Evolutionary conservation across 2,329 filamentous ascomycete genomes (phyloP).

Genomic region (Aspergillus fumigatiaffinis): DNA sequence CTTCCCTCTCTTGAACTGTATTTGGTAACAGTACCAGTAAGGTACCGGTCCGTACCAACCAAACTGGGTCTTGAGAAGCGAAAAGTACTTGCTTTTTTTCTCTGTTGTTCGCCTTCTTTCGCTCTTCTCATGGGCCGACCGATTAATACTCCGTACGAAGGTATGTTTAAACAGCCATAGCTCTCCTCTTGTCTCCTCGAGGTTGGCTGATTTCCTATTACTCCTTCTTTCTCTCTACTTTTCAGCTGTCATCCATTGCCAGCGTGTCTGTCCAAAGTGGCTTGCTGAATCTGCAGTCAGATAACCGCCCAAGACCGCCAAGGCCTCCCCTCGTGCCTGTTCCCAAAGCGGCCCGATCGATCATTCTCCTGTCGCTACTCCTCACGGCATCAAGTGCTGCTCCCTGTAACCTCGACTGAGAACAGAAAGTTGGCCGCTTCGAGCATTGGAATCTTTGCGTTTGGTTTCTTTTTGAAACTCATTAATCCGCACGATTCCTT

Average conservation of each 20-base stretch:
- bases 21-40: background rate
- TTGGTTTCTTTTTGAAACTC: background rate
- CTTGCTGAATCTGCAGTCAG: background rate
- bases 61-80: background rate
- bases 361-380: background rate
- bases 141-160: background rate
- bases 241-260: background rate
- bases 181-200: background rate
- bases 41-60: background rate
- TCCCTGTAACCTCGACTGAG: background rate
- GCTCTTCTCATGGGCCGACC: background rate
- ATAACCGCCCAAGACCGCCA: background rate
- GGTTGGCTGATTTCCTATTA: background rate
- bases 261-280: background rate
- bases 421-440: background rate
- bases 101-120: background rate
- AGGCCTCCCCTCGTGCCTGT: background rate
- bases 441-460: background rate
- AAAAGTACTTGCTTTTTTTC: background rate
- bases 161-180: background rate
- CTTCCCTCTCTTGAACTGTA: background rate
- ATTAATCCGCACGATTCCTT: background rate
- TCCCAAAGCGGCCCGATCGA: background rate
- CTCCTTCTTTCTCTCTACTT: background rate
- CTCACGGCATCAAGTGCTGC: background rate